phyloP scores from a whole-genome alignment of 2,329 filamentous ascomycete species.

The Tolypocladium endophyticum region DNA sequence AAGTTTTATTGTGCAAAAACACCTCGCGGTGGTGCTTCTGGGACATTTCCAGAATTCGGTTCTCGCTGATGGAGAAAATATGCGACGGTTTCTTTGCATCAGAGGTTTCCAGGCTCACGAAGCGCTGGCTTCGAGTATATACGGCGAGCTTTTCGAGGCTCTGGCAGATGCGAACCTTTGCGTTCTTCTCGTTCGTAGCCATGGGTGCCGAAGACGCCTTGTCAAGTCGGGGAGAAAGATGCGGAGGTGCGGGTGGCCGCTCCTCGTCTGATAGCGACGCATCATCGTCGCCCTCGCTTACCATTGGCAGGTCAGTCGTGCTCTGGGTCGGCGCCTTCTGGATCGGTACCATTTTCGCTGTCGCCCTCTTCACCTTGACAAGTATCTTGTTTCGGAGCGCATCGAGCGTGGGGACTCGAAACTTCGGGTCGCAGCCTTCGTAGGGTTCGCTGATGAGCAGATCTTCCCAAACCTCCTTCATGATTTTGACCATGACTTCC shows the following conservation, averaged over 20 bases:
- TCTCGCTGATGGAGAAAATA: constrained; percentile 86
- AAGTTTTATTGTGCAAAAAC: constrained; percentile 77
- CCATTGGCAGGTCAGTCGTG: constrained; percentile 7
- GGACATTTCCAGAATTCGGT: constrained; percentile 51
- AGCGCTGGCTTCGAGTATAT: constrained; percentile 80
- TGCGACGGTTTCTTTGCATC: constrained; percentile 48
- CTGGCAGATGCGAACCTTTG: constrained; percentile 55
- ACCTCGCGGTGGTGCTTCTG: constrained; percentile 60
- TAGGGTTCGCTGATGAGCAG: constrained; percentile 54
- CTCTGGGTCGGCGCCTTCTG: constrained; percentile 12
- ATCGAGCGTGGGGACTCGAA: constrained; percentile 56
- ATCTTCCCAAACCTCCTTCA: constrained; percentile 77
- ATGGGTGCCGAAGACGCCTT: constrained; percentile 1
- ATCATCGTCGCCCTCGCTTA: constrained; percentile 22
- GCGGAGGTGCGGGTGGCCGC: constrained; percentile 5
- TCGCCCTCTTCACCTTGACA: constrained; percentile 63
- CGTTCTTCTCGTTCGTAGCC: constrained; percentile 12
- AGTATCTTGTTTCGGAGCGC: constrained; percentile 72
- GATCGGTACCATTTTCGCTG: constrained; percentile 20
- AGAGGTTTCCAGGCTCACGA: constrained; percentile 59
- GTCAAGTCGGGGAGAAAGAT: not conserved
- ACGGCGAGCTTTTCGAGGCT: constrained; percentile 65
- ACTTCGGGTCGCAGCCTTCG: constrained; percentile 38
- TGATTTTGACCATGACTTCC: constrained; percentile 85
- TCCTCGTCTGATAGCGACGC: constrained; percentile 35